Evolutionary conservation across 306 rosid genomes (phyloP).

Genomic region (Oemleria cerasiformis): DNA sequence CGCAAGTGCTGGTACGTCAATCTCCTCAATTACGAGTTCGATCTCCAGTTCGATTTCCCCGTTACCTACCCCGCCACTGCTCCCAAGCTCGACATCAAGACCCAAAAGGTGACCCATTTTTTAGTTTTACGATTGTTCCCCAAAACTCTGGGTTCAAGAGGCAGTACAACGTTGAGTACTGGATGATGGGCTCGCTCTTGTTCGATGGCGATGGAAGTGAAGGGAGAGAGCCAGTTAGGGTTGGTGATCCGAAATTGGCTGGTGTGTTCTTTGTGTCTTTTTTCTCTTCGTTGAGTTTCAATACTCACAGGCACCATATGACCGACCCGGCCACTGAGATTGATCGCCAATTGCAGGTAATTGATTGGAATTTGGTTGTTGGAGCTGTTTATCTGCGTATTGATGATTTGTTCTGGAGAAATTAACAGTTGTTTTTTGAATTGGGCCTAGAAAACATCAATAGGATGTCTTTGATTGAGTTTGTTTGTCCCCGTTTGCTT

Average conservation of each 20-base stretch:
- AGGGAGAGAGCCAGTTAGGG: slow-evolving; percentile 63
- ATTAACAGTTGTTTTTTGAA: not conserved
- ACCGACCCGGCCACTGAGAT: slow-evolving; percentile 69
- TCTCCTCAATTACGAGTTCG: slow-evolving; percentile 96
- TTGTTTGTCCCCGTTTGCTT: not conserved
- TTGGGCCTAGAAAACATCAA: not conserved
- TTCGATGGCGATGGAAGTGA: slow-evolving; percentile 31
- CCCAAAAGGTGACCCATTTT: slow-evolving; percentile 62
- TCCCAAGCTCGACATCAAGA: slow-evolving; percentile 94
- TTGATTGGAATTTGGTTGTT: not conserved
- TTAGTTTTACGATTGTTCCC: not conserved
- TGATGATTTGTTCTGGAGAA: not conserved
- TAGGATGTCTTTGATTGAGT: not conserved
- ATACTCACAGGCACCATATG: slow-evolving; percentile 82
- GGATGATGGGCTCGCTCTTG: slow-evolving; percentile 97
- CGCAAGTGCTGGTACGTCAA: slow-evolving; percentile 98
- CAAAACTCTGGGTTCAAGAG: slow-evolving; percentile 68
- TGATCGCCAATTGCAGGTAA: slow-evolving; percentile 90
- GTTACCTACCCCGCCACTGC: slow-evolving; percentile 93
- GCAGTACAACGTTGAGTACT: slow-evolving; percentile 93
- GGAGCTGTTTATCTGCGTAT: too few relatives aligned
- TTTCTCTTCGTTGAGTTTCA: slow-evolving; percentile 90
- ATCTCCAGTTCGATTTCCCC: slow-evolving; percentile 96
- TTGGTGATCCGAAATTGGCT: slow-evolving; percentile 76
- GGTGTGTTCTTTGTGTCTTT: slow-evolving; percentile 88